Base-by-base conservation (phyloP, 129 eudicot genomes). In the Lactuca sativa region DNA sequence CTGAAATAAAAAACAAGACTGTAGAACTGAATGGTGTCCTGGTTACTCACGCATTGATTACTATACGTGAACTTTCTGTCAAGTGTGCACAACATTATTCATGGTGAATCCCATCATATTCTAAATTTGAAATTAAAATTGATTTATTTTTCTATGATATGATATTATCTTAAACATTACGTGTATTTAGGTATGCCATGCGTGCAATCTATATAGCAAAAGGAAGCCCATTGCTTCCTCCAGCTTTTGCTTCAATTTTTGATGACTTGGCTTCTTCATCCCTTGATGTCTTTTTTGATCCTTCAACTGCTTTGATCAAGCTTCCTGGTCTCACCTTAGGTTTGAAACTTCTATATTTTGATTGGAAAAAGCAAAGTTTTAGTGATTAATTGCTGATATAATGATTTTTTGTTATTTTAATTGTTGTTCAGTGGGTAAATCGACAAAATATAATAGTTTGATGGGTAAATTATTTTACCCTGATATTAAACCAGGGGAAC, bases 51-150 rank as follows among this genome's bases (percentile, higher is more conserved):
- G 99, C 99, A 59, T 74, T 95, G 78, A 88, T 95, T 74, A 90
- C 93, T 55, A 51, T 88, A 64, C 86, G 93, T 18, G 97, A 90
- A 71, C 78, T 95, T 73, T 84, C 86, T 80, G 62, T 95, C 55
- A 90, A 86, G 81, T 95, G 99, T 79, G 99, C 99, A n/a, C 91
- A 87, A 55, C 99, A 95, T 80, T 95, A 95, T 79, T 90, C 99
- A 44, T 95, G 99, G 99, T 85, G 71, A 74, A 47, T 74, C 11
- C 12, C 62, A 47, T 71, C 10, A 58, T 21, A 21, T 21, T 65
- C 63, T 52, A 37, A 62, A 63, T 54, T 47, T 11, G 5, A 25
- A 25, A 25, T 48, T 58, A 0, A 67, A 59, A 13, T 32, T 69
- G 38, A 9, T 41, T 38, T 41, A 3, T 36, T 67, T 7, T 7